Evolutionary conservation across 164 flowering plant species (phyloP).

Genomic region (Berberis vulgaris): DNA sequence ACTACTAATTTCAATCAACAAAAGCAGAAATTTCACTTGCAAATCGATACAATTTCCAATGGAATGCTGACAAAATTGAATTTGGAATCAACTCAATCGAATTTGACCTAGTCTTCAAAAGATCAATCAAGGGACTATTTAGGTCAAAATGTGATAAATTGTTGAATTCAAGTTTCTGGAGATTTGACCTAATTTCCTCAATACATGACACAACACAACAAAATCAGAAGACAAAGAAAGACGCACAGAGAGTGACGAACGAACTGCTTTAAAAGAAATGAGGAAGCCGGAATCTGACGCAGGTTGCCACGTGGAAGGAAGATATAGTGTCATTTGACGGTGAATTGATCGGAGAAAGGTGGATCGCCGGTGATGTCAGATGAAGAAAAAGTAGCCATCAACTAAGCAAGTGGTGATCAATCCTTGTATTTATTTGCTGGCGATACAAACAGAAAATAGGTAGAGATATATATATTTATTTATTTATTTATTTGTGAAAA

Average conservation of each 20-base stretch:
- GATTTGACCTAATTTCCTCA: neutral
- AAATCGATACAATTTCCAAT: neutral
- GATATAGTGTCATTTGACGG: slow-evolving; percentile 1
- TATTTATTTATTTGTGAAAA: too few species aligned
- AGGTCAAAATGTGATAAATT: neutral
- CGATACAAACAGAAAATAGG: neutral
- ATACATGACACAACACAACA: neutral
- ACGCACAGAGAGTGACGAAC: neutral
- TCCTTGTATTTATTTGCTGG: neutral
- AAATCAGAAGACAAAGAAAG: neutral
- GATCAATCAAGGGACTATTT: neutral
- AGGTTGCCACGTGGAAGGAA: neutral
- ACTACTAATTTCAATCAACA: neutral
- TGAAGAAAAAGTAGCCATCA: neutral
- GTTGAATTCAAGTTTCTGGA: neutral
- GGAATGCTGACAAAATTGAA: neutral
- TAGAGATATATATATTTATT: too few species aligned
- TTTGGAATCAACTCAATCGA: neutral
- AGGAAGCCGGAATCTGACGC: neutral
- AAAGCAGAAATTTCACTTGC: neutral
- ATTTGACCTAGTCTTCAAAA: neutral
- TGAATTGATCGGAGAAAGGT: neutral
- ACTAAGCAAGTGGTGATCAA: neutral
- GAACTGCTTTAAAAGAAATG: neutral
- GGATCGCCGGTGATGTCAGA: slow-evolving; percentile 10